These are phyloP conservation scores for Flueggea neowawraea DNA, from an alignment of 441 rosid species.

Conservation along the genomic window DNA sequence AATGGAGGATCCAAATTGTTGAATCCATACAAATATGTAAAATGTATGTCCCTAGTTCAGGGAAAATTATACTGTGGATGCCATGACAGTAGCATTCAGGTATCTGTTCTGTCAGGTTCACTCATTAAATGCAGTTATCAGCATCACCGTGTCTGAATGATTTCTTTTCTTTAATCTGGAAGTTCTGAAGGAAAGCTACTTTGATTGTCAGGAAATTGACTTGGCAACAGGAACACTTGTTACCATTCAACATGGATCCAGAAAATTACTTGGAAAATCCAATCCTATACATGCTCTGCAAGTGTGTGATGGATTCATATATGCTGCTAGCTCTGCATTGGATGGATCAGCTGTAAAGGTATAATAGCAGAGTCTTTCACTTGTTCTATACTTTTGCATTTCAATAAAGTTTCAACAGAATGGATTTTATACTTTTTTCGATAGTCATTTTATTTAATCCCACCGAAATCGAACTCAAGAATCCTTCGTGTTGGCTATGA, in stretches of 20 bases:
- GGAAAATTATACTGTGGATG: slow-evolving; percentile 74
- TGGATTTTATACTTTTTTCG: no score
- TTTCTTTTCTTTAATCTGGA: neutral
- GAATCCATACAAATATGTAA: slow-evolving; percentile 43
- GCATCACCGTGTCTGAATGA: slow-evolving; percentile 1
- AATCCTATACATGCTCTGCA: slow-evolving; percentile 53
- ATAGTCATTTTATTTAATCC: no score
- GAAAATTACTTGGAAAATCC: slow-evolving; percentile 58
- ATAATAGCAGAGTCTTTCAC: neutral
- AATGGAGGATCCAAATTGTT: slow-evolving; percentile 57
- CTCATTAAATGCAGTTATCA: neutral
- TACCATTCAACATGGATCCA: slow-evolving; percentile 55
- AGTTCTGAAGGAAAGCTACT: slow-evolving; percentile 1
- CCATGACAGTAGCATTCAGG: slow-evolving; percentile 75
- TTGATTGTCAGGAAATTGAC: slow-evolving; percentile 56
- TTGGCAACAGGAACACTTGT: slow-evolving; percentile 60
- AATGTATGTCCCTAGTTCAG: slow-evolving; percentile 52
- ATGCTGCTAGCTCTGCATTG: slow-evolving; percentile 49
- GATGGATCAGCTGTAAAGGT: slow-evolving; percentile 74
- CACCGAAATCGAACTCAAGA: no score
- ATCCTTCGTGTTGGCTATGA: no score
- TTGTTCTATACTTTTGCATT: no score
- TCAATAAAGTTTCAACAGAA: no score
- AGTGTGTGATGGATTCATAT: slow-evolving; percentile 45
- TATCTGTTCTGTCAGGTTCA: slow-evolving; percentile 5